Conservation (phyloP, 352 stramenopile genomes). For the Phytophthora pini region DNA sequence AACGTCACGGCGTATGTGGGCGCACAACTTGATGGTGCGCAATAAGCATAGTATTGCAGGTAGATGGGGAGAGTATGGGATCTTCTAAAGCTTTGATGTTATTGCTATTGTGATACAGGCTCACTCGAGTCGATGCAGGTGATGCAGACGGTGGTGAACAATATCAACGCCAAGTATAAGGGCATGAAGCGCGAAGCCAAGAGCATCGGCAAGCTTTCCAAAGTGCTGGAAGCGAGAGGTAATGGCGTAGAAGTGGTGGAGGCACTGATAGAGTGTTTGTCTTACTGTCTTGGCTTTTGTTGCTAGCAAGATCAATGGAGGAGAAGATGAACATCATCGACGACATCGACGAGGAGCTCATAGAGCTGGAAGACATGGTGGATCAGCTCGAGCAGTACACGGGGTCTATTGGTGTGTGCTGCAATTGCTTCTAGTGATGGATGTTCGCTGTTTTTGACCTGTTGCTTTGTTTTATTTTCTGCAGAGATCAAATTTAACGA, state of each 20-base stretch:
- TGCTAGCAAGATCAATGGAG: conserved; percentile 57
- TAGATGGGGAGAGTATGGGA: too few relatives aligned
- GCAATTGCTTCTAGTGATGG: neutral
- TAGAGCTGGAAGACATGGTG: conserved; percentile 88
- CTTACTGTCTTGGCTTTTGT: neutral
- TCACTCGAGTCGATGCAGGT: conserved; percentile 81
- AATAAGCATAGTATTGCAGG: too few relatives aligned
- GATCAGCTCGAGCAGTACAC: conserved; percentile 87
- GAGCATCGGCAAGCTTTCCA: conserved; percentile 69
- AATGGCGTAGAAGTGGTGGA: neutral
- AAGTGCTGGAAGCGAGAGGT: conserved; percentile 77
- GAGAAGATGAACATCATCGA: conserved; percentile 84
- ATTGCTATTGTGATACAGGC: conserved; percentile 35
- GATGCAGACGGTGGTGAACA: conserved; percentile 65
- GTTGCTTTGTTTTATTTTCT: conserved; percentile 1
- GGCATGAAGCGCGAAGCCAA: conserved; percentile 65
- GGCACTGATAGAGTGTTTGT: neutral
- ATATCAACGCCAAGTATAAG: conserved; percentile 69
- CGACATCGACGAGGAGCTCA: conserved; percentile 86
- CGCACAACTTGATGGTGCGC: conserved; percentile 63
- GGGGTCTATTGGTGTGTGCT: conserved; percentile 58
- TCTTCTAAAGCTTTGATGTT: neutral
- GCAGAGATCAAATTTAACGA: conserved; percentile 82
- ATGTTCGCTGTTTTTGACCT: conserved; percentile 5
- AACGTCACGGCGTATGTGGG: conserved; percentile 74